Percentiles rank a stretch among this genome's conserved stretches.
phyloP scores from a whole-genome alignment of 352 stramenopile genomes.

The Phytophthora brassicae region DNA sequence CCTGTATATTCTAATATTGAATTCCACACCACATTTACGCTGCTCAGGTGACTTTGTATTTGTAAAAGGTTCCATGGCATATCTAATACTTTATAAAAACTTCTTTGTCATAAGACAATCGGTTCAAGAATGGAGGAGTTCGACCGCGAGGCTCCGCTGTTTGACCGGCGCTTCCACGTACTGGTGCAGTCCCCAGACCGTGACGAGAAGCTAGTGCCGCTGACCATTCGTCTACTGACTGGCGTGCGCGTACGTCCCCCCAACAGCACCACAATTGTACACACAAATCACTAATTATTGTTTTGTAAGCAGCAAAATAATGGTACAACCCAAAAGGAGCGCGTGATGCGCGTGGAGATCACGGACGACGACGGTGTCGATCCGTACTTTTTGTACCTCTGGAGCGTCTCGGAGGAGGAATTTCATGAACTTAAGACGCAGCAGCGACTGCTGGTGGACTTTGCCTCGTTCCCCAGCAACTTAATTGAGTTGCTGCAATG shows the following conservation, averaged over 20 bases:
- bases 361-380: constrained; percentile 92
- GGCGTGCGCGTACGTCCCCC: constrained; percentile 61
- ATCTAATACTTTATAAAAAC: too few species aligned
- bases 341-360: constrained; percentile 92
- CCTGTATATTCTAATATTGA: not conserved
- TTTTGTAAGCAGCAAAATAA: constrained; percentile 55
- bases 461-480: constrained; percentile 89
- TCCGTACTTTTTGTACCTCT: constrained; percentile 92
- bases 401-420: constrained; percentile 94
- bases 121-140: constrained; percentile 89
- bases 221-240: constrained; percentile 78
- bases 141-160: constrained; percentile 77
- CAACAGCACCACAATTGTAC: not conserved
- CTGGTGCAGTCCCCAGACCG: constrained; percentile 81
- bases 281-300: not conserved
- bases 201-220: constrained; percentile 73
- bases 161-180: constrained; percentile 82
- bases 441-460: constrained; percentile 93
- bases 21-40: too few species aligned
- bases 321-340: constrained; percentile 82
- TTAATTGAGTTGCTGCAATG: constrained; percentile 92
- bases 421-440: constrained; percentile 95
- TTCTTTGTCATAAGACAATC: not conserved
- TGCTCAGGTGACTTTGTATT: not conserved
- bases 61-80: too few species aligned